A percentile compares a stretch with the other conserved stretches of the same genome.
phyloP scores from a whole-genome alignment of 371 early-diverging fungal genomes.

The Haplosporangium sp. region DNA sequence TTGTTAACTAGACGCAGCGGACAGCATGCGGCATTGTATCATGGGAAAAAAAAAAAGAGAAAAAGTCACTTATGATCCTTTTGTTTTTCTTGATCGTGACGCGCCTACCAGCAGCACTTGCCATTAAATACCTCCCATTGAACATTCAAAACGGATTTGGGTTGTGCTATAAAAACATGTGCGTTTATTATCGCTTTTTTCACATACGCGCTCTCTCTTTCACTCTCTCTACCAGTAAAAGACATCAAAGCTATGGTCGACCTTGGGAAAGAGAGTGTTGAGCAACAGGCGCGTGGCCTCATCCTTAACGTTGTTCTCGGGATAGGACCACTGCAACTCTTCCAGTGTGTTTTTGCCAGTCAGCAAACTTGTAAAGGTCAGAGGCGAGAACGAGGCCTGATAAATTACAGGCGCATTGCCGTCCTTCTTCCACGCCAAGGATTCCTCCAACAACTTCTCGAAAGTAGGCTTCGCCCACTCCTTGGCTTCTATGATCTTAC shows the following conservation, averaged over 20 bases:
- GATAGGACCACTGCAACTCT: constrained; percentile 17
- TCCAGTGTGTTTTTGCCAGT: constrained; percentile 14
- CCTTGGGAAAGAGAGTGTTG: constrained; percentile 38
- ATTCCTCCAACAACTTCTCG: constrained; percentile 13
- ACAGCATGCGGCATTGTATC: no score
- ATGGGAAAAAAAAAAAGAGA: background rate
- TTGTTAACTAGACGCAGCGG: constrained; percentile 20
- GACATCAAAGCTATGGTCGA: constrained; percentile 20
- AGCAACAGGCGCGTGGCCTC: constrained; percentile 13
- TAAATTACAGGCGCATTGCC: constrained; percentile 6
- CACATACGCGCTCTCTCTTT: background rate
- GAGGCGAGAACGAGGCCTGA: constrained; percentile 12
- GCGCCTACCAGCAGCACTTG: background rate
- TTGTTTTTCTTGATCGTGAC: background rate
- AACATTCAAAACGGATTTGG: background rate
- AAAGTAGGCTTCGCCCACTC: constrained; percentile 22
- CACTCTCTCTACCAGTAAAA: constrained; percentile 15
- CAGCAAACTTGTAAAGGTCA: constrained; percentile 23
- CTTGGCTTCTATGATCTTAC: constrained; percentile 20
- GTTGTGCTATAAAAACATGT: background rate
- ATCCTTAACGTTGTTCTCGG: constrained; percentile 13
- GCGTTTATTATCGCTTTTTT: background rate
- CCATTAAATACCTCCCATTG: no score
- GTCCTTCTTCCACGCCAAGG: constrained; percentile 11
- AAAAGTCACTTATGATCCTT: background rate